Percentiles rank a stretch among this genome's conserved stretches.
These are phyloP conservation scores for Penicillium sp. DNA, from an alignment of 2,329 filamentous ascomycete species.

Conservation along the genomic window DNA sequence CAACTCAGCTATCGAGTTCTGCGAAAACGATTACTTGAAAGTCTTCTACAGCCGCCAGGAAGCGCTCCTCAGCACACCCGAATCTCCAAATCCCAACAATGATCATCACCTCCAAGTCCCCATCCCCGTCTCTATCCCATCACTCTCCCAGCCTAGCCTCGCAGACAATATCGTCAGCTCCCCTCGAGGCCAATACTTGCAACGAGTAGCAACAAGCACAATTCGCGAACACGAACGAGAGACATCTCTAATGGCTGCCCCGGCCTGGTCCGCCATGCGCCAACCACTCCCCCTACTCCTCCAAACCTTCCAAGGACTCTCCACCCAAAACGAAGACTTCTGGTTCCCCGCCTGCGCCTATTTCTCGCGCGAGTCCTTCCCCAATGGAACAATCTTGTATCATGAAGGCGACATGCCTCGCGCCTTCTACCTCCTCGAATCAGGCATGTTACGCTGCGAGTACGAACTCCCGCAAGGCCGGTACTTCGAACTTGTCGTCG, in stretches of 20 bases:
- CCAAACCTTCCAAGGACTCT: constrained; percentile 91
- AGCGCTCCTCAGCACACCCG: constrained; percentile 30
- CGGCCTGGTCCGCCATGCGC: constrained; percentile 82
- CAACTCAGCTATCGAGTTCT: constrained; percentile 90
- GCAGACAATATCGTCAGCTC: constrained; percentile 69
- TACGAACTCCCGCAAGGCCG: constrained; percentile 89
- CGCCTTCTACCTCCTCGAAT: constrained; percentile 89
- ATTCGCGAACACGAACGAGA: constrained; percentile 66
- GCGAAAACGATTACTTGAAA: constrained; percentile 90
- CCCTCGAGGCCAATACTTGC: constrained; percentile 76
- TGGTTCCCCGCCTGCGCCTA: constrained; percentile 83
- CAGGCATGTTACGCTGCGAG: constrained; percentile 85
- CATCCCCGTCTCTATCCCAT: constrained; percentile 17
- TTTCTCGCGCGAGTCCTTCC: constrained; percentile 71
- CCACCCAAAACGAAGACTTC: constrained; percentile 86
- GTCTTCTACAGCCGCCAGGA: constrained; percentile 75
- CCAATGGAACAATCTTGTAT: constrained; percentile 75
- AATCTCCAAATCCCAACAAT: constrained; percentile 8
- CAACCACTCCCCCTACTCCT: constrained; percentile 90
- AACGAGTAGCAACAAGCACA: constrained; percentile 75
- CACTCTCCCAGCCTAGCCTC: constrained; percentile 24
- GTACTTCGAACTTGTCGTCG: constrained; percentile 89
- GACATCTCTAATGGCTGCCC: constrained; percentile 54
- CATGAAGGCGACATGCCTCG: constrained; percentile 74
- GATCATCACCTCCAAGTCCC: constrained; percentile 32